Evolutionary conservation across 176 grass and related monocot species (phyloP), one percentile per base, ranked within the genome.

Genomic region (Hsuehochloa calcarea): DNA sequence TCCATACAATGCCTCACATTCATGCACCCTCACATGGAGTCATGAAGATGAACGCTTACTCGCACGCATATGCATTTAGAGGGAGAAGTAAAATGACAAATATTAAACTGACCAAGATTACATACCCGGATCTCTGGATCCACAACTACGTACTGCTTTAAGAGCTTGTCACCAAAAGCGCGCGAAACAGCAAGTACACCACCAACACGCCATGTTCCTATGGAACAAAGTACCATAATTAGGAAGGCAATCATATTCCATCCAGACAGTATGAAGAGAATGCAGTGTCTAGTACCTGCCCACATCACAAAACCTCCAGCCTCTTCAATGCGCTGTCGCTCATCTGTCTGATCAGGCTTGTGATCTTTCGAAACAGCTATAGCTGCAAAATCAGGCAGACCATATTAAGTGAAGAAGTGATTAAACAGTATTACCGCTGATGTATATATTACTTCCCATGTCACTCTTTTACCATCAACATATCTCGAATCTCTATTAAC

Each of bases 251-350:
- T 31, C 38, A 27, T 50, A 60, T 64, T 35, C 10, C 23, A 72
- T 38, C 25, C 40, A 75, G 5, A 56, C 44, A 61, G 0, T 2
- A 52, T 67, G 15, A 59, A 66, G 58, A 85, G 13, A 73, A 31
- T 17, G 13, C 8, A 62, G 22, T 49, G 26, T 38, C 14, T 56
- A 58, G 10, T 86, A 92, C 90, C 90, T 67, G 86, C 90, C 90
- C 90, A 92, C 90, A 92, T 92, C 67, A 89, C 90, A 43, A 92
- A 92, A 52, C 90, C 90, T 82, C 90, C 90, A 41, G 86, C 90
- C 11, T 92, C 82, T 77, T 92, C 90, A 74, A 92, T 92, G 47
- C 90, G 86, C 34, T 89, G 90, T 37, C 90, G 78, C 79, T 92
- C 90, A 82, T 92, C 86, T 22, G 86, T 68, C 67, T 88, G 82